Percentiles rank a stretch among this genome's conserved stretches.
These are phyloP conservation scores for Ilyonectria sp. DNA, from an alignment of 2,329 filamentous ascomycete species.

Conservation along the genomic window DNA sequence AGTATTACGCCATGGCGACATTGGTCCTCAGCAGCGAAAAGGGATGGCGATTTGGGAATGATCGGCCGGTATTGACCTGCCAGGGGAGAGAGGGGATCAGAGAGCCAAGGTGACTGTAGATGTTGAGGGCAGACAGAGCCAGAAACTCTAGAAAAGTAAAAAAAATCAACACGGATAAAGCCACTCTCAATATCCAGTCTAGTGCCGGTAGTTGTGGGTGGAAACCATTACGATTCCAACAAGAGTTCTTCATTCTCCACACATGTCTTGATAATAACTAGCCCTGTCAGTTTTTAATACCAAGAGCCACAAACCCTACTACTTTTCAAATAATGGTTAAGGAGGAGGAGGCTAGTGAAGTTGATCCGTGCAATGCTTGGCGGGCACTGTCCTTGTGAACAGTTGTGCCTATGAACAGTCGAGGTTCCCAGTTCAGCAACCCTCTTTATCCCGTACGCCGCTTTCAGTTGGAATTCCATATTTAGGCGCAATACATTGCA, in stretches of 20 bases:
- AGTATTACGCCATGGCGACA: conserved; percentile 11
- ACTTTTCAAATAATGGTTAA: neutral
- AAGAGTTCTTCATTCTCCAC: too few species aligned
- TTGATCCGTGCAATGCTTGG: neutral
- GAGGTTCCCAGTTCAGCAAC: neutral
- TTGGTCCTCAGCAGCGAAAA: conserved; percentile 4
- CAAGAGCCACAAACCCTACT: neutral
- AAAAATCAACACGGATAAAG: conserved; percentile 5
- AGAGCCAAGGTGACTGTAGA: conserved; percentile 2
- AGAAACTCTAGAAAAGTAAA: conserved; percentile 13
- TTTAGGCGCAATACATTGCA: neutral
- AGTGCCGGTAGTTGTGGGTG: neutral
- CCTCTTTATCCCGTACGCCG: neutral
- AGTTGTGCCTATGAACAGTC: neutral
- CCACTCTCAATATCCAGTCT: neutral
- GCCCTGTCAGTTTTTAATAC: too few species aligned
- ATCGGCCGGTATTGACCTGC: conserved; percentile 11
- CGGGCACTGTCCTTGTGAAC: neutral
- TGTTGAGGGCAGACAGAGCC: conserved; percentile 1
- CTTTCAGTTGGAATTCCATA: neutral
- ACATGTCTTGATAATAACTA: too few species aligned
- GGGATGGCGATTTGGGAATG: neutral
- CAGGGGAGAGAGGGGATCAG: conserved; percentile 13
- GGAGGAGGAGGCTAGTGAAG: neutral
- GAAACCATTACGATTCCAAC: neutral